Percentiles rank a stretch among this genome's conserved stretches.
These are phyloP conservation scores for Epichloe uncinata DNA, from an alignment of 2,329 filamentous ascomycete species.

Conservation along the genomic window DNA sequence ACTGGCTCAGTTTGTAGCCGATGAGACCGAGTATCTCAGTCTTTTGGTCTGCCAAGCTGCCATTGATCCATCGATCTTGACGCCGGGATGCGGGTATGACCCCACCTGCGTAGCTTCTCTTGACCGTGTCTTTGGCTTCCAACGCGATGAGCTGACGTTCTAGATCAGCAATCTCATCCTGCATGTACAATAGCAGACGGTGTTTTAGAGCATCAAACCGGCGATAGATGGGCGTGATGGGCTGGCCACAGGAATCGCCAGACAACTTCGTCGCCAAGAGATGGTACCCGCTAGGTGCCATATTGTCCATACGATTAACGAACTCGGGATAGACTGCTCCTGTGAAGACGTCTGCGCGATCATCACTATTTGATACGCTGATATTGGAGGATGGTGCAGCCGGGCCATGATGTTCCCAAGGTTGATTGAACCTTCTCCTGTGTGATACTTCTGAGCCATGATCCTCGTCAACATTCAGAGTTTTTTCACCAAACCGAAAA, in stretches of 20 bases:
- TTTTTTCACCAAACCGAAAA: not conserved
- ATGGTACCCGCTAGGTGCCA: constrained; percentile 44
- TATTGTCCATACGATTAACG: constrained; percentile 1
- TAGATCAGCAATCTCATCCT: constrained; percentile 71
- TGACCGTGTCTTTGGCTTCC: constrained; percentile 45
- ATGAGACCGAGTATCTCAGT: constrained; percentile 49
- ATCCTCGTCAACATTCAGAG: not conserved
- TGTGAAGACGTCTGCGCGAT: not conserved
- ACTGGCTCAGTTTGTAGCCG: constrained; percentile 52
- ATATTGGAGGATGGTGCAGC: constrained; percentile 1
- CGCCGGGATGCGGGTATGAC: constrained; percentile 47
- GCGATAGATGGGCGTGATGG: constrained; percentile 56
- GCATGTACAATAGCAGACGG: constrained; percentile 66
- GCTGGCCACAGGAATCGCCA: constrained; percentile 12
- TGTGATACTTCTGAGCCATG: not conserved
- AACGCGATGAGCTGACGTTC: constrained; percentile 63
- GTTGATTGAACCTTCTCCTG: not conserved
- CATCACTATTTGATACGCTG: constrained; percentile 1
- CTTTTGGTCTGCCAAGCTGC: constrained; percentile 45
- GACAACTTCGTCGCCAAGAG: constrained; percentile 42
- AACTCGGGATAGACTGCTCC: not conserved
- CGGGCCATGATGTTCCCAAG: not conserved
- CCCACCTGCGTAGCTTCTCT: constrained; percentile 26
- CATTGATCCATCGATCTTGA: constrained; percentile 37
- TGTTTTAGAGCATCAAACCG: constrained; percentile 75